phyloP scores from a whole-genome alignment of 192 early-diverging fungal genomes.

The Gamsiella multidivaricata region DNA sequence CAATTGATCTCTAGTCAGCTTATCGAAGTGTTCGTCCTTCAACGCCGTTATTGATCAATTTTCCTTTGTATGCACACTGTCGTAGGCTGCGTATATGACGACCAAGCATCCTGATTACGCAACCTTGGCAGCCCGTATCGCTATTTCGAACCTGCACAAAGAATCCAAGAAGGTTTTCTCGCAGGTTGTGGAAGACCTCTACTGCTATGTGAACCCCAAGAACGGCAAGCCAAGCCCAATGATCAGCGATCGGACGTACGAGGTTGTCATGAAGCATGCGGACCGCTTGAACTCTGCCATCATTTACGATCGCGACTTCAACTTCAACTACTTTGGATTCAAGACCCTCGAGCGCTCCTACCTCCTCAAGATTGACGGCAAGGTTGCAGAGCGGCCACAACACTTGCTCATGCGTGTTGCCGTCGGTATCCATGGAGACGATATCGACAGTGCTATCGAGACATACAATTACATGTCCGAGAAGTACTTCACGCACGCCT shows the following conservation, averaged over 20 bases:
- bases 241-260: constrained; percentile 83
- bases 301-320: constrained; percentile 96
- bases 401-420: constrained; percentile 98
- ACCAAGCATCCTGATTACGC: constrained; percentile 99
- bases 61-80: background rate
- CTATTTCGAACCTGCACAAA: constrained; percentile 94
- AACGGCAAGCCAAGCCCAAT: constrained; percentile 86
- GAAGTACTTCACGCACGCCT: constrained; percentile 95
- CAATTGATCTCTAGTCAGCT: too few species aligned
- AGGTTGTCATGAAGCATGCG: constrained; percentile 74
- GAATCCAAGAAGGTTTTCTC: constrained; percentile 87
- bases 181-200: constrained; percentile 85
- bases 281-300: constrained; percentile 91
- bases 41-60: background rate
- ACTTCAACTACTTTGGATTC: constrained; percentile 99
- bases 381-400: constrained; percentile 94
- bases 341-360: constrained; percentile 98
- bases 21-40: too few species aligned
- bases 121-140: constrained; percentile 96
- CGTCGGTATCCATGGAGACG: constrained; percentile 95
- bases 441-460: constrained; percentile 91
- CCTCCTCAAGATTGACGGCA: constrained; percentile 86
- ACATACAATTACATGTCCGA: constrained; percentile 94
- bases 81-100: constrained; percentile 87
- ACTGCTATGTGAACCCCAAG: constrained; percentile 91